Evolutionary conservation across 2,329 filamentous ascomycete genomes (phyloP).

Genomic region (Aspergillus puulaauensis): DNA sequence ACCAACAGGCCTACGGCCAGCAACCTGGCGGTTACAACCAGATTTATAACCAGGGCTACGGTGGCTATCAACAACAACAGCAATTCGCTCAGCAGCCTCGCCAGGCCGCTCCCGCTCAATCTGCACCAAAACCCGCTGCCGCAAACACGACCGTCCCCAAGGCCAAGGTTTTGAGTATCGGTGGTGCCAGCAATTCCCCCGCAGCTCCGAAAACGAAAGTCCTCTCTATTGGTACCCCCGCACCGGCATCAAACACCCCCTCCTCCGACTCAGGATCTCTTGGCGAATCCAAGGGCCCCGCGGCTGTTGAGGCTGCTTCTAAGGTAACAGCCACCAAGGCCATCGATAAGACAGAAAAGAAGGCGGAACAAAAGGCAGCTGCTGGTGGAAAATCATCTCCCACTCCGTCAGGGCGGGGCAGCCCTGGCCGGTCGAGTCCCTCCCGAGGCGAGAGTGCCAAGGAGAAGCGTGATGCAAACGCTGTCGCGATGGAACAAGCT

Average conservation of each 20-base stretch:
- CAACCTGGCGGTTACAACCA: slow-evolving; percentile 42
- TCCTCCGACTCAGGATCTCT: slow-evolving; percentile 53
- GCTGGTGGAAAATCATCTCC: slow-evolving; percentile 74
- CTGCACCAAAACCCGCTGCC: slow-evolving; percentile 49
- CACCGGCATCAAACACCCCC: slow-evolving; percentile 35
- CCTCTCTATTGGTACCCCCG: slow-evolving; percentile 66
- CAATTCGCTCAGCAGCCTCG: slow-evolving; percentile 33
- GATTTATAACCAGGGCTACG: slow-evolving; percentile 41
- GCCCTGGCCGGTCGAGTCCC: slow-evolving; percentile 75
- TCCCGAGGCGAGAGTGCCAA: slow-evolving; percentile 58
- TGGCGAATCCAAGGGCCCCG: slow-evolving; percentile 44
- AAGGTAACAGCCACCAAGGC: slow-evolving; percentile 88
- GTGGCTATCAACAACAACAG: slow-evolving; percentile 47
- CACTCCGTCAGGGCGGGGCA: slow-evolving; percentile 78
- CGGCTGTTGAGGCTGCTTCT: slow-evolving; percentile 65
- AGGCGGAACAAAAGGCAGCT: slow-evolving; percentile 49
- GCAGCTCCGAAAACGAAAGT: slow-evolving; percentile 67
- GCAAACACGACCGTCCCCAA: slow-evolving; percentile 47
- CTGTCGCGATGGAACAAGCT: slow-evolving; percentile 78
- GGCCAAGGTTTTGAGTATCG: slow-evolving; percentile 62
- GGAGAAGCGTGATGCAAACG: slow-evolving; percentile 70
- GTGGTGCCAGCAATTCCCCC: slow-evolving; percentile 49
- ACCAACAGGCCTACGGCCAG: slow-evolving; percentile 43
- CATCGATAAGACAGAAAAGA: slow-evolving; percentile 84
- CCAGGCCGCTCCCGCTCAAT: slow-evolving; percentile 40